Evolutionary conservation across 2,329 filamentous ascomycete species (phyloP), one percentile per base, ranked within the genome.

Genomic region (Penicillium expansum): DNA sequence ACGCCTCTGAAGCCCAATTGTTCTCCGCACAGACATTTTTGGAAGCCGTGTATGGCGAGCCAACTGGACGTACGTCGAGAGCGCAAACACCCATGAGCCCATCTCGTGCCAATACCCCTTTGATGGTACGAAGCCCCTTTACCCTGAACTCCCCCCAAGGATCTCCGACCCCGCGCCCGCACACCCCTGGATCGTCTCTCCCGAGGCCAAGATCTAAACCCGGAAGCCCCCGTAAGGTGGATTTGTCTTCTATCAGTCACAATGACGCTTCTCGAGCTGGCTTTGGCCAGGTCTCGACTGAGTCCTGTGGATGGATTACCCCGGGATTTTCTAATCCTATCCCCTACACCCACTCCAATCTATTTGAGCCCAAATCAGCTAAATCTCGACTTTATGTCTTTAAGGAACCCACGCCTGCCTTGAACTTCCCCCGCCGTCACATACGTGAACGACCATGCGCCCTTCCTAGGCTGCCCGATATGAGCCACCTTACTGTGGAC

Each of bases 1-100:
- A 97, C 73, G 78, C 86, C 0, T 92, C 91, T 1, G 93, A 97
- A 72, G 89, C 91, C 6, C 83, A 86, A 54, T 80, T 97, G 38
- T 85, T 87, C 63, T 82, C 87, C 0, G 92, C 92, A 2, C 80
- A 86, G 3, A 80, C 84, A 16, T 97, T 93, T 72, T 81, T 97
- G 55, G 92, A 97, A 54, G 84, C 82, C 6, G 83, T 91, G 16
- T 96, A 89, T 69, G 83, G 84, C 50, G 92, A 95, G 57, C 73
- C 77, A 5, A 68, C 77, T 62, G 81, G 83, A 58, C 79, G 82
- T 54, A 81, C 80, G 59, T 89, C 88, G 11, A 82, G 87, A 69
- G 86, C 88, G 2, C 81, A 83, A 52, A 91, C 88, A 13, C 88
- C 88, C 32, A 83, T 89, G 82, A 80, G 83, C 72, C 64, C 73